Evolutionary conservation across 495 filamentous ascomycete genomes (phyloP).

Genomic region (Articulospora tetracladia): DNA sequence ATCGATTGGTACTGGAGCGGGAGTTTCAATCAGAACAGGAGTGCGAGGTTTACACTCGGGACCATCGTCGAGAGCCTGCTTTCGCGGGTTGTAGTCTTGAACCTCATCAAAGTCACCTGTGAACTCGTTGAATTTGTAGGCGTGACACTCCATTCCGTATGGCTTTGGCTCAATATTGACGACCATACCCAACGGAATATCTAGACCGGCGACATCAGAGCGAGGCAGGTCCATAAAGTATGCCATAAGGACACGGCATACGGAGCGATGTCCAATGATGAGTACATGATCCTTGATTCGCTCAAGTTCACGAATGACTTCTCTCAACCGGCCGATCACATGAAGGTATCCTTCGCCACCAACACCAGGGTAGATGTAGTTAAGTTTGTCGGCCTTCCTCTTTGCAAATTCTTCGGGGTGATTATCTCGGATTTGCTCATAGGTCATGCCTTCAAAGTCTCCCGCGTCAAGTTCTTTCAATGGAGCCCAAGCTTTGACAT

Average conservation of each 20-base stretch:
- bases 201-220: conserved; percentile 87
- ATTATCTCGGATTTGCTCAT: conserved; percentile 74
- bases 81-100: conserved; percentile 63
- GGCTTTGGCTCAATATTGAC: conserved; percentile 96
- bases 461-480: conserved; percentile 94
- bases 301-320: conserved; percentile 95
- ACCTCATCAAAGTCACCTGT: conserved; percentile 78
- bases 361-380: conserved; percentile 90
- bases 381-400: conserved; percentile 77
- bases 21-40: neutral
- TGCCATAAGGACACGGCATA: conserved; percentile 86
- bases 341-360: conserved; percentile 96
- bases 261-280: conserved; percentile 83
- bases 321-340: conserved; percentile 90
- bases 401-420: conserved; percentile 74
- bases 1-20: neutral
- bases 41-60: neutral
- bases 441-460: conserved; percentile 89
- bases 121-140: conserved; percentile 78
- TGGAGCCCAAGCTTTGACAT: conserved; percentile 97
- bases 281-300: conserved; percentile 93
- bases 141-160: conserved; percentile 94
- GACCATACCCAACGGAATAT: conserved; percentile 86
- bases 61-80: neutral
- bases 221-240: conserved; percentile 91